These are phyloP conservation scores for Carex scoparia DNA, from an alignment of 176 grass and related monocot genomes.

Conservation along the genomic window DNA sequence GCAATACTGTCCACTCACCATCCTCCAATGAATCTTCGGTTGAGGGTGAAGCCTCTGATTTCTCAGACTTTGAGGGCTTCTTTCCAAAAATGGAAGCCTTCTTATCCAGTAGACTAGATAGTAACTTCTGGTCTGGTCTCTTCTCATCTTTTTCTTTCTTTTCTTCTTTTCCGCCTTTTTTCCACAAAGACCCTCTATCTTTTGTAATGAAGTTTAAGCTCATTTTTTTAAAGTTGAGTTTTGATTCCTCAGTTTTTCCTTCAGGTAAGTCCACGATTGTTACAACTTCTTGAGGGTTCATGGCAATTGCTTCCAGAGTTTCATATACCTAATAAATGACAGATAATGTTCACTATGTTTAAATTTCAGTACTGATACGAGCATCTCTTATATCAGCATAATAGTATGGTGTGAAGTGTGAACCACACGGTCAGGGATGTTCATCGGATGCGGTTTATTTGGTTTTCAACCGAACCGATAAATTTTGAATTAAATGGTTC, in stretches of 20 bases:
- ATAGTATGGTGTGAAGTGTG: background rate
- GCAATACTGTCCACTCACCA: constrained; percentile 20
- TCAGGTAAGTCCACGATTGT: constrained; percentile 16
- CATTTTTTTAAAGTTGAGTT: constrained; percentile 18
- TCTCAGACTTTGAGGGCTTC: constrained; percentile 22
- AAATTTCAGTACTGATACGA: background rate
- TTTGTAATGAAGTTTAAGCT: constrained; percentile 23
- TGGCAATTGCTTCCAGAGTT: constrained; percentile 25
- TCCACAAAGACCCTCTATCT: constrained; percentile 26
- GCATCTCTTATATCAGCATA: background rate
- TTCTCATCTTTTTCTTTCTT: constrained; percentile 23
- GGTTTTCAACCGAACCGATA: no score
- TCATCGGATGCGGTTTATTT: no score
- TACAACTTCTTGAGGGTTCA: constrained; percentile 25
- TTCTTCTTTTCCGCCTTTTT: constrained; percentile 15
- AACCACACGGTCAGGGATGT: background rate
- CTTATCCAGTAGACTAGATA: constrained; percentile 13
- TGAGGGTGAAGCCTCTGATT: background rate
- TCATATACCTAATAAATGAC: constrained; percentile 18
- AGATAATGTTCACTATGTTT: background rate
- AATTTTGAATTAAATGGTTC: no score
- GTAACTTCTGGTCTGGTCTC: constrained; percentile 11
- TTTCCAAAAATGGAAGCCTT: constrained; percentile 19
- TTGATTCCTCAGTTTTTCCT: constrained; percentile 17
- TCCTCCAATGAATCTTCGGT: constrained; percentile 12